A percentile compares a stretch with the other conserved stretches of the same genome.
Evolutionary conservation across 108 stramenopile genomes (phyloP).

Genomic region (Phaeodactylum tricornutum): DNA sequence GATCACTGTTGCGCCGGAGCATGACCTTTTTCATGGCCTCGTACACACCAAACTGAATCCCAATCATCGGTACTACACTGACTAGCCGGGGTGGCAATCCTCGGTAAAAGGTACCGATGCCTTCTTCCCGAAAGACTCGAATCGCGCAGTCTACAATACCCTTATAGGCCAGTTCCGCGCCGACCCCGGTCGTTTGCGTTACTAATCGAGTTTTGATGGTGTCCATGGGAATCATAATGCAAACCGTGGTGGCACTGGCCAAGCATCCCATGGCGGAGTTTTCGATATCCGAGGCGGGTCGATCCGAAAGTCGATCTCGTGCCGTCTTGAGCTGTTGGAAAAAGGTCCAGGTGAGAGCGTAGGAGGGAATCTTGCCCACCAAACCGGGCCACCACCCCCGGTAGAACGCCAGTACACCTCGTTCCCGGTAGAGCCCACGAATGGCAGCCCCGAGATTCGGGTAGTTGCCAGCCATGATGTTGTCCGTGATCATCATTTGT

Average conservation of each 20-base stretch:
- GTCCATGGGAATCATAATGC: conserved; percentile 97
- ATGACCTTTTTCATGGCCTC: conserved; percentile 83
- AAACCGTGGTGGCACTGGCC: conserved; percentile 88
- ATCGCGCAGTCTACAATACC: conserved; percentile 89
- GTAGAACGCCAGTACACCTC: conserved; percentile 87
- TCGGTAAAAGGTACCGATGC: conserved; percentile 82
- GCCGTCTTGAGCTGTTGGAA: conserved; percentile 86
- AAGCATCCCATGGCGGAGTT: conserved; percentile 92
- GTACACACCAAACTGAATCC: conserved; percentile 93
- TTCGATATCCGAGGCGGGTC: conserved; percentile 74
- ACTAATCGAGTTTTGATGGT: conserved; percentile 93
- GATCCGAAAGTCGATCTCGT: conserved; percentile 34
- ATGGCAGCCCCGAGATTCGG: conserved; percentile 62
- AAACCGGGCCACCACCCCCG: conserved; percentile 94
- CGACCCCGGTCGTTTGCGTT: conserved; percentile 56
- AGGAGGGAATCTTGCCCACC: conserved; percentile 91
- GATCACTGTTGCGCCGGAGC: conserved; percentile 25
- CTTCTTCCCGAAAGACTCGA: conserved; percentile 82
- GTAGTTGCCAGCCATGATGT: conserved; percentile 96
- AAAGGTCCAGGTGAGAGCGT: conserved; percentile 92
- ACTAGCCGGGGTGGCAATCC: conserved; percentile 88
- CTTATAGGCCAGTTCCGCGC: conserved; percentile 61
- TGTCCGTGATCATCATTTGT: conserved; percentile 92
- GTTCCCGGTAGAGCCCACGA: conserved; percentile 35
- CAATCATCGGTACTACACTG: conserved; percentile 97